These are phyloP conservation scores for Candida argentea DNA, from an alignment of 805 yeast species.

Conservation along the genomic window DNA sequence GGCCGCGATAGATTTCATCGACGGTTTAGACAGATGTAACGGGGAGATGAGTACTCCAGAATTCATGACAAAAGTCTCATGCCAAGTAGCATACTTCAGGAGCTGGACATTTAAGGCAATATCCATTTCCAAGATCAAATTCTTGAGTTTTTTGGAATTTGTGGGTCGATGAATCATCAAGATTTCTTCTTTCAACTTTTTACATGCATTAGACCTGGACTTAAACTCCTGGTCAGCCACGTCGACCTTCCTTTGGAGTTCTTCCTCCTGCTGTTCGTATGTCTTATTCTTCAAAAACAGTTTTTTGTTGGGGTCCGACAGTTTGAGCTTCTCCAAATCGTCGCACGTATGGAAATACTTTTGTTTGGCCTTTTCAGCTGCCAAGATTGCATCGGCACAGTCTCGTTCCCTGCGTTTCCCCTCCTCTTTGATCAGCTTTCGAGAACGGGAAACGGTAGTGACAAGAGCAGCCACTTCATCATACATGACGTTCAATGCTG, in stretches of 20 bases:
- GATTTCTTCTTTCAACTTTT: conserved; percentile 64
- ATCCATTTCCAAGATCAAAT: conserved; percentile 77
- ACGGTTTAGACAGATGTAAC: conserved; percentile 40
- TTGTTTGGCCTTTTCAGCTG: conserved; percentile 80
- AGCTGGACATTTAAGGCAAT: conserved; percentile 82
- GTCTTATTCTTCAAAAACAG: conserved; percentile 73
- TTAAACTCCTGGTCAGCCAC: conserved; percentile 81
- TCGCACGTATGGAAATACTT: conserved; percentile 69
- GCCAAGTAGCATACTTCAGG: conserved; percentile 80
- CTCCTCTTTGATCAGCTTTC: conserved; percentile 76
- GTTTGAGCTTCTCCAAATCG: conserved; percentile 74
- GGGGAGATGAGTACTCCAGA: conserved; percentile 81
- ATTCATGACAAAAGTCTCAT: conserved; percentile 74
- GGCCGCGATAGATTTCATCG: conserved; percentile 70
- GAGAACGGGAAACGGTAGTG: conserved; percentile 54
- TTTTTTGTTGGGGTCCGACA: conserved; percentile 76
- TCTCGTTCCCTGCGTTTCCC: conserved; percentile 76
- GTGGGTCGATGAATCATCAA: conserved; percentile 69
- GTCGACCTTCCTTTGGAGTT: conserved; percentile 68
- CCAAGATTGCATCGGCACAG: conserved; percentile 67
- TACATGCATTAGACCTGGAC: conserved; percentile 62
- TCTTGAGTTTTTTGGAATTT: conserved; percentile 58
- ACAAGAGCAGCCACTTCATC: conserved; percentile 73
- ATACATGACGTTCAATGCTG: conserved; percentile 73
- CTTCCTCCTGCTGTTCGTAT: conserved; percentile 85